Base-by-base conservation (phyloP, 139 green algal genomes). In the Chlamydomonas sp. region DNA sequence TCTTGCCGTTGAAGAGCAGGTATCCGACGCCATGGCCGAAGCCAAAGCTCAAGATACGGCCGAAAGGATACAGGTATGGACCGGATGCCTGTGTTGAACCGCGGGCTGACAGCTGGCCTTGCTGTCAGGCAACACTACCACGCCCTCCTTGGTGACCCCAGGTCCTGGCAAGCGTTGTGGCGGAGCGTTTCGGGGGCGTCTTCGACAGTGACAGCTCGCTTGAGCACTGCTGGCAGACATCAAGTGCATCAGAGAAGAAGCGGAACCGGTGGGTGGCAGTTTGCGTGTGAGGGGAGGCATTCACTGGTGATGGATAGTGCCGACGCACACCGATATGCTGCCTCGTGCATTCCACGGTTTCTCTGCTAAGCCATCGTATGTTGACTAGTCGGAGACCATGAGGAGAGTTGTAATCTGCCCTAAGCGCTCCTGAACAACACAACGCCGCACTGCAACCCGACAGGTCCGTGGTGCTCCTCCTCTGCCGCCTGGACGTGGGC, bases 401-500 rank as follows among this genome's bases (percentile, higher is more conserved):
- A 49, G 31, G 31, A 49, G 31, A 49, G 31, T 49, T 49, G 31
- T 49, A 49, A 49, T 49, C 31, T 49, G 31, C 31, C 31, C 31
- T 49, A 49, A 49, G 31, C 31, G 31, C 31, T 49, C 31, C 31
- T 49, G 31, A 49, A 49, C 31, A 49, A 49, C 31, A 49, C 62
- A 77, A 1, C 78, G 8, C 7, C 72, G 16, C 5, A 4, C 9
- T n/a, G 2, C 14, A 4, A 6, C 57, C 64, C 31, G 73, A 2
- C 76, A 90, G 90, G 57, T 93, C 84, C 58, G 83, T 90, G 10
- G 91, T 97, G 3, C 83, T 98, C 15, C 89, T 80, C 10, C 89
- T 97, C 0, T 96, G 95, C 12, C 75, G 85, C 3, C 91, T 98
- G 69, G 77, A 78, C 49, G 84, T 91, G 16, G 96, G 96, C 10